Conservation (phyloP, 306 rosid genomes). For the Carpinus fangiana region DNA sequence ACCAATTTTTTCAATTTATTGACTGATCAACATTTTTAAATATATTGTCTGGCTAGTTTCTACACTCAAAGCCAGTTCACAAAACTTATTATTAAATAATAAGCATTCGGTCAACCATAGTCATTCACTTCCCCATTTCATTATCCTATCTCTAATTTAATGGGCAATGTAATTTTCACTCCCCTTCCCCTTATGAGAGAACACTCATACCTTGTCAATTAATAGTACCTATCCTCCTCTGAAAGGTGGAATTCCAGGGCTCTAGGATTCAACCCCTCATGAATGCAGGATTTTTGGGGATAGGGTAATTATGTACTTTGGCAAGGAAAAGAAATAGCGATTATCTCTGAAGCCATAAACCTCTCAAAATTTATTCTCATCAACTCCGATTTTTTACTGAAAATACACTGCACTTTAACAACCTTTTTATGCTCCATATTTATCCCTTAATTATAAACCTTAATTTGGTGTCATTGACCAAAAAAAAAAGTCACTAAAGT, state of each 20-base stretch:
- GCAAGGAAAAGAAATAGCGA: background rate
- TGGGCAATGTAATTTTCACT: background rate
- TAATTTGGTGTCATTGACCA: background rate
- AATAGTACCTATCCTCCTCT: background rate
- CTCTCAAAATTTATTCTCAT: background rate
- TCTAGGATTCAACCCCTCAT: background rate
- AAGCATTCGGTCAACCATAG: background rate
- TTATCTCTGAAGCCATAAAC: background rate
- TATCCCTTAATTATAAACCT: background rate
- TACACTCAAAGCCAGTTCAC: background rate
- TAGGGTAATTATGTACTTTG: background rate
- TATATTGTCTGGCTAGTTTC: background rate
- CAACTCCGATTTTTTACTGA: background rate
- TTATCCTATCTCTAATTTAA: background rate
- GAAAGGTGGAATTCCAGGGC: background rate
- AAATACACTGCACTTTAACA: background rate
- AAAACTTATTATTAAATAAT: background rate
- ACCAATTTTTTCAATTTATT: background rate
- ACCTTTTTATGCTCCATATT: background rate
- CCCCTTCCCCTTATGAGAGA: background rate
- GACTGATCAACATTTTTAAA: background rate
- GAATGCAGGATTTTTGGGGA: background rate
- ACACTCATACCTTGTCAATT: background rate
- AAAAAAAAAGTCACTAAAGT: background rate
- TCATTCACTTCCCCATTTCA: background rate